These are phyloP conservation scores for Akanthomyces muscarius DNA, from an alignment of 2,329 filamentous ascomycete species.

Conservation along the genomic window DNA sequence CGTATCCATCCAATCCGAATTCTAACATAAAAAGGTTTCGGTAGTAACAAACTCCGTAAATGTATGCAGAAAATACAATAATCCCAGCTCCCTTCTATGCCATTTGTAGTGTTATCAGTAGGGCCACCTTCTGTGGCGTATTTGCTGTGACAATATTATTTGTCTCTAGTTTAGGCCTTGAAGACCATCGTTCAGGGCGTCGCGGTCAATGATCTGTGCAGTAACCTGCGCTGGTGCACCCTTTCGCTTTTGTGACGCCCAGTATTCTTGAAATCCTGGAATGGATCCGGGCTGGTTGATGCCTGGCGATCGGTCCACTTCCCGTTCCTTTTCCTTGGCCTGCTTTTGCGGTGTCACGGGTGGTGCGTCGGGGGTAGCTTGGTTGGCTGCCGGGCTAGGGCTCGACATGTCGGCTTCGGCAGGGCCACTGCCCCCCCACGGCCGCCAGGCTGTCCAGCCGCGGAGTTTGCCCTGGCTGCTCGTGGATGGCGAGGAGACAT, in stretches of 20 bases:
- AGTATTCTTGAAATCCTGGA: conserved; percentile 62
- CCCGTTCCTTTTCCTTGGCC: conserved; percentile 32
- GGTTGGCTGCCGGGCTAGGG: conserved; percentile 4
- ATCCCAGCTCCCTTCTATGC: background rate
- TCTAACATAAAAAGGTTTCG: background rate
- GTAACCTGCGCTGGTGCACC: conserved; percentile 54
- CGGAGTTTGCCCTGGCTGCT: conserved; percentile 22
- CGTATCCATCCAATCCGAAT: background rate
- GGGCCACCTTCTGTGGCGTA: background rate
- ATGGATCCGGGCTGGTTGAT: conserved; percentile 77
- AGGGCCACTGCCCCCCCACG: conserved; percentile 46
- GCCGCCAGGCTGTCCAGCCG: conserved; percentile 42
- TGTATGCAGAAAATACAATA: conserved; percentile 10
- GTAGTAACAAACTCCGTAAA: conserved; percentile 1
- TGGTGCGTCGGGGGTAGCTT: background rate
- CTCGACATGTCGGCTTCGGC: conserved; percentile 2
- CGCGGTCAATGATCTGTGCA: conserved; percentile 54
- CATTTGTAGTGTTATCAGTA: background rate
- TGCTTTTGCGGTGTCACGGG: conserved; percentile 13
- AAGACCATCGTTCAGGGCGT: conserved; percentile 58
- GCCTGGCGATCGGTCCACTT: conserved; percentile 55
- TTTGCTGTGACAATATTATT: background rate
- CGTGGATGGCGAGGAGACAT: conserved; percentile 28
- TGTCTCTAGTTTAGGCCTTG: conserved; percentile 23
- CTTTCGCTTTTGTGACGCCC: conserved; percentile 47